Conservation (phyloP, 2,329 filamentous ascomycete genomes). For the Mariannaea sp. region DNA sequence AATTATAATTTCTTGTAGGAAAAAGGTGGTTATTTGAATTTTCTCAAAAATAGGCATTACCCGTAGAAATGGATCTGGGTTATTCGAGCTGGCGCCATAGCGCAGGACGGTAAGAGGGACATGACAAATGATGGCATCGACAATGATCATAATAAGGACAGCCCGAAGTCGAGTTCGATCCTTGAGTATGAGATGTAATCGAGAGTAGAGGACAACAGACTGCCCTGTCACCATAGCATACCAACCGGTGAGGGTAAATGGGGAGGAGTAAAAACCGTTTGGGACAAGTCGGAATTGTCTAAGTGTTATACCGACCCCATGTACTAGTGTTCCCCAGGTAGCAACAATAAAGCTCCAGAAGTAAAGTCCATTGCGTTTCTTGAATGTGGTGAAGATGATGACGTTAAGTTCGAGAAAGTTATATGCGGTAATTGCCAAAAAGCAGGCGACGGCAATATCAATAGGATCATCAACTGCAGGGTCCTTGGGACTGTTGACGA, state of each 20-base stretch:
- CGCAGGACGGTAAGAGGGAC: conserved; percentile 15
- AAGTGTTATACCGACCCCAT: conserved; percentile 7
- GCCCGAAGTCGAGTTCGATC: conserved; percentile 7
- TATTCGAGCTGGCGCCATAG: conserved; percentile 44
- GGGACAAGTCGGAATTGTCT: conserved; percentile 11
- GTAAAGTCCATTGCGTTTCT: conserved; percentile 7
- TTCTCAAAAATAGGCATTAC: conserved; percentile 11
- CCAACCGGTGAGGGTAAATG: conserved; percentile 7
- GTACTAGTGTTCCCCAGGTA: conserved; percentile 8
- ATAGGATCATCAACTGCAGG: no score
- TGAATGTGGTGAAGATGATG: conserved; percentile 8
- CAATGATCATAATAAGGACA: conserved; percentile 9
- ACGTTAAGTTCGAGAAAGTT: conserved; percentile 13
- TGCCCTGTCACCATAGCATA: conserved; percentile 14
- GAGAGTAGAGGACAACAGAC: conserved; percentile 15
- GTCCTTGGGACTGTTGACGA: no score
- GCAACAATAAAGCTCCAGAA: conserved; percentile 17
- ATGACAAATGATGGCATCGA: conserved; percentile 8
- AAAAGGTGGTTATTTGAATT: conserved; percentile 8
- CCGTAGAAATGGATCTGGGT: conserved; percentile 40
- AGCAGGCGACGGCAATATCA: conserved; percentile 9
- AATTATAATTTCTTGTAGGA: conserved; percentile 14
- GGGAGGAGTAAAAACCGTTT: conserved; percentile 7
- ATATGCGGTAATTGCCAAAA: conserved; percentile 11
- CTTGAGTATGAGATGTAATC: conserved; percentile 8